Evolutionary conservation across 768 basidiomycete species (phyloP).

Genomic region (Crucibulum laeve): DNA sequence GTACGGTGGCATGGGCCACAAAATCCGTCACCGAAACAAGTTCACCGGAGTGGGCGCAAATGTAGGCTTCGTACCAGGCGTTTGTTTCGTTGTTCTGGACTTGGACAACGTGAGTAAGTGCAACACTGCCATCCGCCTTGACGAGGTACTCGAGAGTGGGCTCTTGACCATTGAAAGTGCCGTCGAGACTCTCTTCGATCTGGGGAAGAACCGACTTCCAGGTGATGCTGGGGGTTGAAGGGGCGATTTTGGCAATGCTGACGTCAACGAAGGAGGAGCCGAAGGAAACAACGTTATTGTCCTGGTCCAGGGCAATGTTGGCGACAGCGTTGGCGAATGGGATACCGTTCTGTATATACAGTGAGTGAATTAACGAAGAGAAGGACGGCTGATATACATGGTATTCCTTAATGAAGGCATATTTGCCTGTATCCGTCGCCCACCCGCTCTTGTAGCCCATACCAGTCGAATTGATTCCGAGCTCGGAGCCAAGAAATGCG

Average conservation of each 20-base stretch:
- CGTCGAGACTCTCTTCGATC: constrained; percentile 31
- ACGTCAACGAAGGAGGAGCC: constrained; percentile 28
- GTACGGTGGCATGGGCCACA: constrained; percentile 35
- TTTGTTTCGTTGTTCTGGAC: constrained; percentile 27
- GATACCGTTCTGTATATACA: constrained; percentile 19
- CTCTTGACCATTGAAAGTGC: constrained; percentile 31
- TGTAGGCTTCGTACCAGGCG: constrained; percentile 54
- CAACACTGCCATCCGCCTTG: constrained; percentile 29
- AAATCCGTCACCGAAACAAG: constrained; percentile 49
- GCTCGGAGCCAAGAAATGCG: constrained; percentile 8
- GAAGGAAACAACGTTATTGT: constrained; percentile 24
- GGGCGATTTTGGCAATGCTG: constrained; percentile 22
- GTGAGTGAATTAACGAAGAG: background rate
- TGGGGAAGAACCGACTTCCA: constrained; percentile 27
- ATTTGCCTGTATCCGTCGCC: constrained; percentile 8
- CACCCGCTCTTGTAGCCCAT: constrained; percentile 14
- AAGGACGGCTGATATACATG: constrained; percentile 11
- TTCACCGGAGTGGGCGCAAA: constrained; percentile 49
- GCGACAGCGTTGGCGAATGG: constrained; percentile 33
- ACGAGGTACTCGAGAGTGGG: constrained; percentile 39
- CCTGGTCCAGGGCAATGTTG: constrained; percentile 28
- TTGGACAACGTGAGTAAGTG: constrained; percentile 37
- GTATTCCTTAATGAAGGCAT: constrained; percentile 20
- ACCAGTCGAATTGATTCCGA: constrained; percentile 9
- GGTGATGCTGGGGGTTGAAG: constrained; percentile 32